phyloP scores from a whole-genome alignment of 257 asterid species.

The Ilex aquifolium region DNA sequence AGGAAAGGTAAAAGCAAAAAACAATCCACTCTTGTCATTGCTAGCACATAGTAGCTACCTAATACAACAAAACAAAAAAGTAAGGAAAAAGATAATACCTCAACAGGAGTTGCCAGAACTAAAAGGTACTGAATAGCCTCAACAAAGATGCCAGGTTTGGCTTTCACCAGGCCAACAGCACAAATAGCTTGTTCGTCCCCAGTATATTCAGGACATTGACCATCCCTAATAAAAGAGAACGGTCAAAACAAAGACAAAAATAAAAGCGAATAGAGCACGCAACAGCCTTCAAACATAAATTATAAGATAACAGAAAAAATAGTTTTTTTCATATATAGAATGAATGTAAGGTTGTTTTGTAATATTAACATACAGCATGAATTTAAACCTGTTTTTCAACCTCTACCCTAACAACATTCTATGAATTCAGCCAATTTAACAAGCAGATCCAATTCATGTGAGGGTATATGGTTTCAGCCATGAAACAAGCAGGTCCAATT shows the following conservation, averaged over 20 bases:
- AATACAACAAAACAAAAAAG: background rate
- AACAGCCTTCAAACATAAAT: no score
- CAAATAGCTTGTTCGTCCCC: slow-evolving; percentile 96
- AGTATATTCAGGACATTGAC: slow-evolving; percentile 84
- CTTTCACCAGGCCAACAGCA: slow-evolving; percentile 84
- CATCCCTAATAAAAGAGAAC: slow-evolving; percentile 58
- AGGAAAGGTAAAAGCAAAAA: background rate
- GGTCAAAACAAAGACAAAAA: slow-evolving; percentile 10
- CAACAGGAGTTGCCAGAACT: slow-evolving; percentile 94
- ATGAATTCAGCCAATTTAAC: background rate
- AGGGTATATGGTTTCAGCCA: background rate
- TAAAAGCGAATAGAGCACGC: background rate
- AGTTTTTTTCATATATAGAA: no score
- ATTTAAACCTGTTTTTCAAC: background rate
- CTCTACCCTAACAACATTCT: background rate
- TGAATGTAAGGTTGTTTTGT: no score
- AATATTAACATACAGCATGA: no score
- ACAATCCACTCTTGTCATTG: background rate
- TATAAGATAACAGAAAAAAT: no score
- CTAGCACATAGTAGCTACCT: background rate
- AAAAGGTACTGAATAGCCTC: slow-evolving; percentile 92
- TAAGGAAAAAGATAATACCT: slow-evolving; percentile 39
- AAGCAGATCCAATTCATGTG: background rate
- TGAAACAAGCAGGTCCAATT: background rate
- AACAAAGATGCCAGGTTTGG: slow-evolving; percentile 79